Percentiles rank a stretch among this genome's conserved stretches.
phyloP scores from a whole-genome alignment of 176 grass and related monocot genomes.

The Eragrostis nindensis region DNA sequence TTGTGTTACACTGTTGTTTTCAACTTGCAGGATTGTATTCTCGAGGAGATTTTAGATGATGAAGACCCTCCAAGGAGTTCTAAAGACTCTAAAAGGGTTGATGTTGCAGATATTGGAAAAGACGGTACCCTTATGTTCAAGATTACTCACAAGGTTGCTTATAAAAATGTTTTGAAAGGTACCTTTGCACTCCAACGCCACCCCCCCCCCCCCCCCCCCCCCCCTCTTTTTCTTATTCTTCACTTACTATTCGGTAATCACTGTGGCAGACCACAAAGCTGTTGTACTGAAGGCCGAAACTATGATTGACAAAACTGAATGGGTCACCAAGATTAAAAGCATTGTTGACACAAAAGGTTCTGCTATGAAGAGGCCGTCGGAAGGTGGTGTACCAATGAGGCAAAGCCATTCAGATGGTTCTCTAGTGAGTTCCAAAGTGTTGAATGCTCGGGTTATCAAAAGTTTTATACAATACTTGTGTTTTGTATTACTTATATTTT shows the following conservation, averaged over 20 bases:
- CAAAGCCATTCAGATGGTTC: constrained; percentile 77
- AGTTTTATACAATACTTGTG: background rate
- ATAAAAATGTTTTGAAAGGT: constrained; percentile 97
- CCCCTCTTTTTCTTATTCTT: background rate
- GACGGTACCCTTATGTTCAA: constrained; percentile 68
- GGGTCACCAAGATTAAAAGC: constrained; percentile 68
- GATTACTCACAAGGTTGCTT: constrained; percentile 75
- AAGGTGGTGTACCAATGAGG: constrained; percentile 45
- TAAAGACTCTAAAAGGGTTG: constrained; percentile 76
- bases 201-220: too few species aligned
- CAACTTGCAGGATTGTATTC: constrained; percentile 64
- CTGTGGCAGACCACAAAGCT: constrained; percentile 59
- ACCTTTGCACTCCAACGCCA: constrained; percentile 11
- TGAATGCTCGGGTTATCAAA: constrained; percentile 8
- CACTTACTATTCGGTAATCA: constrained; percentile 23
- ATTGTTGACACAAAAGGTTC: constrained; percentile 47
- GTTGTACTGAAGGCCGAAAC: constrained; percentile 84
- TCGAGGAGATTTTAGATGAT: constrained; percentile 75
- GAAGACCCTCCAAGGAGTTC: constrained; percentile 70
- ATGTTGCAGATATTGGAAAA: constrained; percentile 57
- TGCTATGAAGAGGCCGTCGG: constrained; percentile 46
- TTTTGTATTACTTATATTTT: constrained; percentile 20
- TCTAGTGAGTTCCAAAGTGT: constrained; percentile 57
- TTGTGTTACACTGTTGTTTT: constrained; percentile 27
- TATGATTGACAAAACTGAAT: constrained; percentile 80